Percentiles rank a stretch among this genome's conserved stretches.
Conservation (phyloP, 306 rosid genomes). For the Gillenia trifoliata region DNA sequence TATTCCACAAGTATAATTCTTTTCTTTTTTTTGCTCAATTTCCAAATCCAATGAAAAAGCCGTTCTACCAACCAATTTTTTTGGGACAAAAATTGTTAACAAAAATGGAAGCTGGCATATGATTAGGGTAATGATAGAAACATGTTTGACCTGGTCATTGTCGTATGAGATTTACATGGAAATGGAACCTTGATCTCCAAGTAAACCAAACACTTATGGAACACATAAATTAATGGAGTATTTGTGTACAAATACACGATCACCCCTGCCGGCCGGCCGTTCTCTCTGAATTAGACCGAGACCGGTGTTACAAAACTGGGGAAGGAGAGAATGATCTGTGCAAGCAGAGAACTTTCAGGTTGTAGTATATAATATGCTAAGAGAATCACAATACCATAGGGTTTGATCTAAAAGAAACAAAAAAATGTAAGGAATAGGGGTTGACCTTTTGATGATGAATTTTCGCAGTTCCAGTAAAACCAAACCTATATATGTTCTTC, state of each 20-base stretch:
- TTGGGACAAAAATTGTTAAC: neutral
- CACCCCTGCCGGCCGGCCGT: slow-evolving; percentile 1
- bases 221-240: slow-evolving; percentile 1
- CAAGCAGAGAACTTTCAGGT: slow-evolving; percentile 6
- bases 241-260: slow-evolving; percentile 4
- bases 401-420: slow-evolving; percentile 11
- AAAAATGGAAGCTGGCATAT: neutral
- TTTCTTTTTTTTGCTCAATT: neutral
- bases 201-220: slow-evolving; percentile 6
- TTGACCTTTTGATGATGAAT: slow-evolving; percentile 33
- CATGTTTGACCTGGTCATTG: neutral
- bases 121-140: neutral
- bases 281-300: neutral
- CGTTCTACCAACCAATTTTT: neutral
- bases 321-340: slow-evolving; percentile 17
- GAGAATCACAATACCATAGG: slow-evolving; percentile 25
- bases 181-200: neutral
- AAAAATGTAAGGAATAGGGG: slow-evolving; percentile 27
- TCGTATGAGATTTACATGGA: neutral
- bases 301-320: slow-evolving; percentile 4
- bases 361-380: slow-evolving; percentile 25
- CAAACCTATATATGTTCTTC: slow-evolving; percentile 44
- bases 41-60: neutral
- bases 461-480: slow-evolving; percentile 39
- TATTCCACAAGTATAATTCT: neutral